Evolutionary conservation across 2,329 filamentous ascomycete genomes (phyloP).

Genomic region (Neocatenulostroma microsporum): DNA sequence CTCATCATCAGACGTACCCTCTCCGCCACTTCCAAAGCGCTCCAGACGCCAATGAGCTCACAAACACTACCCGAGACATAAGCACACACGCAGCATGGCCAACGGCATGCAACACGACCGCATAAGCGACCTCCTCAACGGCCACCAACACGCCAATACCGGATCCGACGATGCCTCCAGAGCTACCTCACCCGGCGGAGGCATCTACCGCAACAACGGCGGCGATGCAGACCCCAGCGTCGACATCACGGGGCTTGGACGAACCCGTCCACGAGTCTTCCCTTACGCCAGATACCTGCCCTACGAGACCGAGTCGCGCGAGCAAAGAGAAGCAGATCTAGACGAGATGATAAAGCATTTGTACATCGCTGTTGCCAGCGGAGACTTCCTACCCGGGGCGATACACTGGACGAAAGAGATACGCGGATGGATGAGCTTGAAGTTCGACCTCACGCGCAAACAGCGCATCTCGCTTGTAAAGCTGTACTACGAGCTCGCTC

Average conservation of each 20-base stretch:
- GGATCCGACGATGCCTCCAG: slow-evolving; percentile 64
- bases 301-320: slow-evolving; percentile 75
- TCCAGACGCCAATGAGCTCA: too few species aligned
- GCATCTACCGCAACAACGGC: slow-evolving; percentile 38
- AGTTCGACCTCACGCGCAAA: slow-evolving; percentile 88
- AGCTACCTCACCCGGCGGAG: slow-evolving; percentile 71
- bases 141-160: slow-evolving; percentile 33
- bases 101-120: slow-evolving; percentile 22
- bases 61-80: too few species aligned
- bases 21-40: too few species aligned
- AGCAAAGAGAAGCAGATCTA: slow-evolving; percentile 68
- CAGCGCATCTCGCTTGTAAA: slow-evolving; percentile 76
- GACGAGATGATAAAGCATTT: slow-evolving; percentile 86
- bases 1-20: too few species aligned
- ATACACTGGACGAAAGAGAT: slow-evolving; percentile 97
- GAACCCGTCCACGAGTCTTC: slow-evolving; percentile 74
- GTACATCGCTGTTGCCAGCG: slow-evolving; percentile 82
- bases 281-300: slow-evolving; percentile 87
- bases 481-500: slow-evolving; percentile 86
- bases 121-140: slow-evolving; percentile 36
- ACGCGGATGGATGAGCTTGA: slow-evolving; percentile 87
- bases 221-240: slow-evolving; percentile 29
- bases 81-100: slow-evolving; percentile 20
- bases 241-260: slow-evolving; percentile 54
- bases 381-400: slow-evolving; percentile 89